Evolutionary conservation across 163 green algal genomes (phyloP), one percentile per base, ranked within the genome.

Genomic region (Prototheca cutis): DNA sequence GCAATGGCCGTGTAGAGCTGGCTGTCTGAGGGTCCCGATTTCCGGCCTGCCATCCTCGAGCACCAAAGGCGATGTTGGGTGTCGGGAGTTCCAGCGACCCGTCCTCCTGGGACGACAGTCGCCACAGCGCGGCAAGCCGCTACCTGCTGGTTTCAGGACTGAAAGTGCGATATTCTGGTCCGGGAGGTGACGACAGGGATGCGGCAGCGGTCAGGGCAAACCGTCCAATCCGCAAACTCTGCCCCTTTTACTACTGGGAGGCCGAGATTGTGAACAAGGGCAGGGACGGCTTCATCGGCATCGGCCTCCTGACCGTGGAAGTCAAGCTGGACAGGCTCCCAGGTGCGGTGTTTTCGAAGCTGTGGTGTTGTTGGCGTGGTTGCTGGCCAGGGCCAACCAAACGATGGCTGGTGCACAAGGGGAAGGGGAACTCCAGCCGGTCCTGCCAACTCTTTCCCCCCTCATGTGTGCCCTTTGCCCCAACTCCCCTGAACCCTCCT

Each of bases 171-270:
- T 85, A 83, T 55, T 65, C 66, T 34, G 80, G 81, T 0, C 80
- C 81, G 13, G 84, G 84, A 0, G 67, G 75, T 17, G 74, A 84
- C 2, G 87, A 94, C 65, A 60, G 53, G 1, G 80, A 94, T 45
- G 87, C 87, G 23, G 87, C 85, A 7, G 77, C 80, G 8, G 67
- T 91, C 17, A 74, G 81, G 18, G 65, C 87, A 42, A 82, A 94
- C 71, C 55, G 84, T 60, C 74, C 85, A 0, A 59, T 86, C 6
- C 82, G 84, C 0, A 17, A 56, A 0, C 76, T 86, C 56, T 70
- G 60, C n/a, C 70, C 81, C 15, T 51, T 94, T 0, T 95, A 84
- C 48, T 94, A 91, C 30, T 95, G 84, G 56, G 87, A 94, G 59
- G 73, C 87, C 32, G 62, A 73, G 4, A 59, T 91, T 1, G 40